Evolutionary conservation across 2,329 filamentous ascomycete genomes (phyloP).

Genomic region (Falciphora oryzae): DNA sequence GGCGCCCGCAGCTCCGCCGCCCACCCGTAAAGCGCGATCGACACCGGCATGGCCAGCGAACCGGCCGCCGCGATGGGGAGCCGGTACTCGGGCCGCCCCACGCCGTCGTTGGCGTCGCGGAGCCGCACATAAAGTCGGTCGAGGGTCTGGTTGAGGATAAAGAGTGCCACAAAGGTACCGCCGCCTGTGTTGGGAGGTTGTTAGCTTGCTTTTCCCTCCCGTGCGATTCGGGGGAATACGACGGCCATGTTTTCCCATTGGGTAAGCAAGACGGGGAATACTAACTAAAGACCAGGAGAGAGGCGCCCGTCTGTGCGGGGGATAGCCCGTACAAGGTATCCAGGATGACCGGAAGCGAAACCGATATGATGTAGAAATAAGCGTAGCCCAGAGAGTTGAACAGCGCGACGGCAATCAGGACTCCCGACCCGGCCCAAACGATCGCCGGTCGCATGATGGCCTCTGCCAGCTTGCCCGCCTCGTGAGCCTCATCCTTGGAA

Average conservation of each 20-base stretch:
- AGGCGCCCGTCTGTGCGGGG: constrained; percentile 43
- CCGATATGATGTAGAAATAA: constrained; percentile 48
- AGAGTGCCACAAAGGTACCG: constrained; percentile 41
- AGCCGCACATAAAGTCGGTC: constrained; percentile 49
- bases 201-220: constrained; percentile 6
- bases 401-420: constrained; percentile 36
- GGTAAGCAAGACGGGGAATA: not conserved
- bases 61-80: constrained; percentile 46
- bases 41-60: constrained; percentile 37
- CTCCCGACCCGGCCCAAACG: constrained; percentile 39
- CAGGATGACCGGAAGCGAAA: constrained; percentile 46
- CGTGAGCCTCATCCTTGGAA: constrained; percentile 37
- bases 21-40: constrained; percentile 46
- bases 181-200: constrained; percentile 30
- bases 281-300: constrained; percentile 51
- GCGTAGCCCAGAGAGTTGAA: constrained; percentile 44
- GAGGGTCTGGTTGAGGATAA: constrained; percentile 43
- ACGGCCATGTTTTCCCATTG: too few relatives aligned
- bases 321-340: constrained; percentile 41
- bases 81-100: constrained; percentile 46
- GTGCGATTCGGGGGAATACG: too few relatives aligned
- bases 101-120: constrained; percentile 31
- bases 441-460: constrained; percentile 42
- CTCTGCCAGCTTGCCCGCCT: constrained; percentile 25
- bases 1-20: constrained; percentile 36